phyloP scores from a whole-genome alignment of 352 stramenopile genomes.

The Phytophthora sojae region DNA sequence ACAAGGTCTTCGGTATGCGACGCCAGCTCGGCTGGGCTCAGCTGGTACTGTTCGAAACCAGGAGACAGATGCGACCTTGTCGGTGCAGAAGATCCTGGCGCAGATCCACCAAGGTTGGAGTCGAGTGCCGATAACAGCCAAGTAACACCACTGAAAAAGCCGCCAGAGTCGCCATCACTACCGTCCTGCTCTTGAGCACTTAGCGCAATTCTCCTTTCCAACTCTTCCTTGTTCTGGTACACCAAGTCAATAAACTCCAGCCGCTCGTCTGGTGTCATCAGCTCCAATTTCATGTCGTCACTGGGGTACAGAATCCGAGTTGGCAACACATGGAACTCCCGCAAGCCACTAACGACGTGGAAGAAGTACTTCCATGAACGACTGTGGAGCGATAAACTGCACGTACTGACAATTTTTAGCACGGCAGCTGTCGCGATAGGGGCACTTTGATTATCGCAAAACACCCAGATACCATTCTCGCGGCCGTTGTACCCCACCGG shows the following conservation, averaged over 20 bases:
- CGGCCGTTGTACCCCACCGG: conserved; percentile 64
- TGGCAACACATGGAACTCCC: conserved; percentile 72
- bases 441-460: conserved; percentile 76
- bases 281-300: conserved; percentile 38
- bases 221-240: conserved; percentile 62
- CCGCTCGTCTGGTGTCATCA: conserved; percentile 61
- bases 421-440: conserved; percentile 72
- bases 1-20: conserved; percentile 63
- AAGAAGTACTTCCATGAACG: conserved; percentile 77
- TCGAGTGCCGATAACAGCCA: conserved; percentile 81
- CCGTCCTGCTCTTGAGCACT: conserved; percentile 40
- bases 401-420: conserved; percentile 74
- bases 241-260: conserved; percentile 67
- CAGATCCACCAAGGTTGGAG: conserved; percentile 40
- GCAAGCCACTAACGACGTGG: conserved; percentile 59
- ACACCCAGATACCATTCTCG: conserved; percentile 63
- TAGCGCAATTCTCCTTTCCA: conserved; percentile 57
- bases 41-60: conserved; percentile 38
- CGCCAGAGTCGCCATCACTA: conserved; percentile 28
- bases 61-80: conserved; percentile 33
- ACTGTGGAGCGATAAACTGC: conserved; percentile 55
- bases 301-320: conserved; percentile 49
- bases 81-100: conserved; percentile 17
- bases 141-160: conserved; percentile 79
- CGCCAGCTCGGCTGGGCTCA: conserved; percentile 51